These are phyloP conservation scores for Mallotus japonicus DNA, from an alignment of 441 rosid genomes.

Conservation along the genomic window DNA sequence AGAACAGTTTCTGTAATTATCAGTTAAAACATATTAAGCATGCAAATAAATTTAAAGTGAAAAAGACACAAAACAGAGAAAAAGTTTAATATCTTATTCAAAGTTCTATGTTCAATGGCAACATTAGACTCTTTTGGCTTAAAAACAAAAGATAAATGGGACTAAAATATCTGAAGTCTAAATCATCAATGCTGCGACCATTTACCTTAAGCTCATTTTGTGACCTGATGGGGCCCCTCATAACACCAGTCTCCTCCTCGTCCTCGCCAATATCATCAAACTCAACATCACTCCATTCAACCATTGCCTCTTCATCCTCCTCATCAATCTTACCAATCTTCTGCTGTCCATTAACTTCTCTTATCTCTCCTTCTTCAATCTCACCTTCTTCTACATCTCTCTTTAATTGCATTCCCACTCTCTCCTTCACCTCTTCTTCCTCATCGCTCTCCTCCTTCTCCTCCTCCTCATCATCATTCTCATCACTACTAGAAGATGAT, in stretches of 20 bases:
- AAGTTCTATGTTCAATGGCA: too few species aligned
- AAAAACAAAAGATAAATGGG: too few species aligned
- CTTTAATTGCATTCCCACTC: constrained; percentile 21
- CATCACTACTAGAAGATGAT: constrained; percentile 28
- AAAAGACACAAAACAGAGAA: too few species aligned
- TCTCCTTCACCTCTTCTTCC: constrained; percentile 25
- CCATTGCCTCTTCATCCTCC: constrained; percentile 35
- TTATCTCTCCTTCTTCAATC: constrained; percentile 90
- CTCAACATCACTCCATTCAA: constrained; percentile 50
- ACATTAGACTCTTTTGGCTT: too few species aligned
- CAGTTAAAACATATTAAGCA: too few species aligned
- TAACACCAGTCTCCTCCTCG: constrained; percentile 40
- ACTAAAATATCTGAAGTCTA: too few species aligned
- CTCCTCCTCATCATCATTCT: constrained; percentile 23
- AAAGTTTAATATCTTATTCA: too few species aligned
- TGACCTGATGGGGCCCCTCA: constrained; percentile 61
- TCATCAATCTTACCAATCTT: constrained; percentile 25
- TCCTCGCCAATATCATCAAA: constrained; percentile 35
- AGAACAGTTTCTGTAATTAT: too few species aligned
- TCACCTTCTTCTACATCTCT: constrained; percentile 38
- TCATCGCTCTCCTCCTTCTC: constrained; percentile 25
- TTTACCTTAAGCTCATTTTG: constrained; percentile 82
- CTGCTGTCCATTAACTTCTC: constrained; percentile 37
- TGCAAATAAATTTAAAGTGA: too few species aligned
- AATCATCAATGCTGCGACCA: background rate